Conservation (phyloP, 345 rosid species). For the Populus euphratica region DNA sequence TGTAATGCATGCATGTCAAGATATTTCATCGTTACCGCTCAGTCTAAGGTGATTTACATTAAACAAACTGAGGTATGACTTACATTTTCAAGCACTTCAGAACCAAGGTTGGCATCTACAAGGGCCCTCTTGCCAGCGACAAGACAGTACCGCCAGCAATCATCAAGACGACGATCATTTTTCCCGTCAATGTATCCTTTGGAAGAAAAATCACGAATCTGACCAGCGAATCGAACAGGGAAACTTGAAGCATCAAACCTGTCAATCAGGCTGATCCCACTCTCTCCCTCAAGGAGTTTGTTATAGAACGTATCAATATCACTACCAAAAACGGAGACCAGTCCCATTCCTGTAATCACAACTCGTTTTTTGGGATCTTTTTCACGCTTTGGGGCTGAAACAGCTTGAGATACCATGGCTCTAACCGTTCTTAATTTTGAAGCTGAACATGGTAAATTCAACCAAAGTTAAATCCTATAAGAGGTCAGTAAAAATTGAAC, state of each 20-base stretch:
- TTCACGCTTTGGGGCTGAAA: slow-evolving; percentile 53
- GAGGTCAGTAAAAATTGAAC: background rate
- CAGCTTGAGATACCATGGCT: slow-evolving; percentile 43
- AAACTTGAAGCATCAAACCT: slow-evolving; percentile 55
- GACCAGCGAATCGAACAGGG: slow-evolving; percentile 58
- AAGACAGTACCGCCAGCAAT: slow-evolving; percentile 66
- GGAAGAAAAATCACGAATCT: slow-evolving; percentile 58
- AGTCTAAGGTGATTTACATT: background rate
- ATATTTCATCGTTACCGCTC: background rate
- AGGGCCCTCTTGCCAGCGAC: slow-evolving; percentile 63
- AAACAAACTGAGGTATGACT: slow-evolving; percentile 9
- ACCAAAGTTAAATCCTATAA: background rate
- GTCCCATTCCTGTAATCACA: slow-evolving; percentile 68
- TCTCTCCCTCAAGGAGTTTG: slow-evolving; percentile 60
- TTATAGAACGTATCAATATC: slow-evolving; percentile 41
- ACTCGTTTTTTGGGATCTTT: slow-evolving; percentile 49
- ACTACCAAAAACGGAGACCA: slow-evolving; percentile 54
- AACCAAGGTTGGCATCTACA: slow-evolving; percentile 48
- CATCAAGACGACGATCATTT: slow-evolving; percentile 62
- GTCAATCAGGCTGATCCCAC: slow-evolving; percentile 60
- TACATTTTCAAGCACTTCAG: slow-evolving; percentile 45
- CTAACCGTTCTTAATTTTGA: slow-evolving; percentile 35
- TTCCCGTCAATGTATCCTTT: slow-evolving; percentile 61
- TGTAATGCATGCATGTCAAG: slow-evolving; percentile 3
- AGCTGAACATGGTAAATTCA: slow-evolving; percentile 26